phyloP scores from a whole-genome alignment of 441 rosid species.

The Viola pubescens region DNA sequence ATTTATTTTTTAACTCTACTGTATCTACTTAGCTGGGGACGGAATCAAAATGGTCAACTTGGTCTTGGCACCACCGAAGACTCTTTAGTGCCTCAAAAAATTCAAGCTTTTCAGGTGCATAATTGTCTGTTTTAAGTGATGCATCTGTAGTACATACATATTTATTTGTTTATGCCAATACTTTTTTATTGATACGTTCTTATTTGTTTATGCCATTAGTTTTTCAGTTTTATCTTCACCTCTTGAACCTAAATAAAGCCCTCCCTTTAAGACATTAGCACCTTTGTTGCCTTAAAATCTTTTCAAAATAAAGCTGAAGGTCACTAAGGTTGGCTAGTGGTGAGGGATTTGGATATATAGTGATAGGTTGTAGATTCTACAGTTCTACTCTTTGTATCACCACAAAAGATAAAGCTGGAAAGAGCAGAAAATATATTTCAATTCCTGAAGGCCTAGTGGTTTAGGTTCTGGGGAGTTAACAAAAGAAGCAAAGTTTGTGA shows the following conservation, averaged over 20 bases:
- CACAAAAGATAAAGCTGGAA: no score
- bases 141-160: slow-evolving; percentile 6
- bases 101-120: slow-evolving; percentile 79
- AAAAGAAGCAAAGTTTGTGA: not conserved
- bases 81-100: slow-evolving; percentile 84
- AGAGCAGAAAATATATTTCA: no score
- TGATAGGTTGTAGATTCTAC: no score
- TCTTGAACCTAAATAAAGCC: not conserved
- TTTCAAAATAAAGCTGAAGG: not conserved
- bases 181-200: not conserved
- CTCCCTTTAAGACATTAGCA: not conserved
- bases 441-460: no score
- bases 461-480: not conserved
- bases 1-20: slow-evolving; percentile 10
- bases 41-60: slow-evolving; percentile 99
- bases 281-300: not conserved
- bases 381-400: no score
- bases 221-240: not conserved
- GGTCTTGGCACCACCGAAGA: slow-evolving; percentile 88
- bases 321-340: not conserved
- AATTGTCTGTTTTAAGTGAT: not conserved
- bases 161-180: not conserved
- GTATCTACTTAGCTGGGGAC: slow-evolving; percentile 74
- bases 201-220: slow-evolving; percentile 1
- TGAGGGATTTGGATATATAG: not conserved